Percentiles rank a stretch among this genome's conserved stretches.
phyloP scores from a whole-genome alignment of 768 basidiomycete genomes.

The Tulasnella sp. region DNA sequence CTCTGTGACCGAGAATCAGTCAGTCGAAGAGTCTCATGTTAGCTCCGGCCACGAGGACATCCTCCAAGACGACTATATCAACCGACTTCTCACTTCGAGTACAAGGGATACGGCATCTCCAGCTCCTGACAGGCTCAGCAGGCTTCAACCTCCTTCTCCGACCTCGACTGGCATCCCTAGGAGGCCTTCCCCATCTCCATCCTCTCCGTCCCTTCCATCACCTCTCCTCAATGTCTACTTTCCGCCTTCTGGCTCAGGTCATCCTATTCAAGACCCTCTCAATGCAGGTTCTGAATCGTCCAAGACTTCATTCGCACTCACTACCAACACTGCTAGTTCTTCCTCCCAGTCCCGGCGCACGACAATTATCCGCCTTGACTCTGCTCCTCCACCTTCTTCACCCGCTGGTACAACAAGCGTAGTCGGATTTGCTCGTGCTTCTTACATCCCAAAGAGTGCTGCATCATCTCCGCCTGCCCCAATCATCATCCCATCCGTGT shows the following conservation, averaged over 20 bases:
- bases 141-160: slow-evolving; percentile 22
- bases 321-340: not conserved
- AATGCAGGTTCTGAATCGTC: slow-evolving; percentile 1
- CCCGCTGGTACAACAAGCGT: not conserved
- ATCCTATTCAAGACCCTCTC: not conserved
- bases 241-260: not conserved
- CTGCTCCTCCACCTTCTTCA: not conserved
- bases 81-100: not conserved
- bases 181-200: slow-evolving; percentile 26
- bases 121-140: not conserved
- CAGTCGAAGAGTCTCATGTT: not conserved
- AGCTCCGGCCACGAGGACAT: slow-evolving; percentile 13
- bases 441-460: slow-evolving; percentile 11
- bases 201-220: slow-evolving; percentile 26
- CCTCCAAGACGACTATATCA: slow-evolving; percentile 13
- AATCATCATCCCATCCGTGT: slow-evolving; percentile 5
- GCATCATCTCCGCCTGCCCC: slow-evolving; percentile 1
- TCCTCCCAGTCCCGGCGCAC: not conserved
- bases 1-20: not conserved
- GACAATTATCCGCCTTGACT: not conserved
- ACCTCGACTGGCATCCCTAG: slow-evolving; percentile 25
- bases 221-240: slow-evolving; percentile 21
- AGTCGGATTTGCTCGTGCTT: slow-evolving; percentile 12
- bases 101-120: not conserved
- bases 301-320: not conserved